Percentiles rank a stretch among this genome's conserved stretches.
phyloP scores from a whole-genome alignment of 495 filamentous ascomycete species.

The Podospora anserina region DNA sequence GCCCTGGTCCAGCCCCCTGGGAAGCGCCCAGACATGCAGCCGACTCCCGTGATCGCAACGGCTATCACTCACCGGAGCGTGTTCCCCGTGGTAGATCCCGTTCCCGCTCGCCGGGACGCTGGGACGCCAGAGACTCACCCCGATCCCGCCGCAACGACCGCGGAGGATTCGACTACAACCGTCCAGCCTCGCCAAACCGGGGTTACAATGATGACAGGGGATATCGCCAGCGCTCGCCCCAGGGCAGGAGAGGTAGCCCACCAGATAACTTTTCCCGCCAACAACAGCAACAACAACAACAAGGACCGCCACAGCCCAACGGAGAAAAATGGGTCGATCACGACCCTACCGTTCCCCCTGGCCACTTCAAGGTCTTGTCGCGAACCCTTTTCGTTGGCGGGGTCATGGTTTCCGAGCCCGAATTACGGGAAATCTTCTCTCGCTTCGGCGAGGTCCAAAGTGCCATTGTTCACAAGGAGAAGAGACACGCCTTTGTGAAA shows the following conservation, averaged over 20 bases:
- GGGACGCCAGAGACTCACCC: constrained; percentile 51
- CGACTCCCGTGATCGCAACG: constrained; percentile 62
- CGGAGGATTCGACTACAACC: constrained; percentile 41
- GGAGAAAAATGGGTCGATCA: constrained; percentile 74
- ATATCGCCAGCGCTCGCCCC: constrained; percentile 83
- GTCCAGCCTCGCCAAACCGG: constrained; percentile 48
- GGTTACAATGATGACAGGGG: constrained; percentile 60
- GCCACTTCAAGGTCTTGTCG: constrained; percentile 89
- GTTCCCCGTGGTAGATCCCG: constrained; percentile 68
- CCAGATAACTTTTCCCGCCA: constrained; percentile 25
- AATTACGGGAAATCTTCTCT: constrained; percentile 73
- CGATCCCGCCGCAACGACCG: constrained; percentile 41
- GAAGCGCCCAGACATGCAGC: constrained; percentile 35
- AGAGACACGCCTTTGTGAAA: constrained; percentile 97
- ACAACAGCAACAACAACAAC: constrained; percentile 22
- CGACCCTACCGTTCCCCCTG: constrained; percentile 67
- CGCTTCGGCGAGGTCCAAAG: constrained; percentile 86
- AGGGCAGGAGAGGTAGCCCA: constrained; percentile 58
- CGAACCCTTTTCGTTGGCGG: constrained; percentile 90
- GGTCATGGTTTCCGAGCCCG: constrained; percentile 81
- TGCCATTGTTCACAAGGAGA: constrained; percentile 95
- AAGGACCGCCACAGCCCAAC: background rate
- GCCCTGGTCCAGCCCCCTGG: constrained; percentile 37
- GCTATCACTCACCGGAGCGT: constrained; percentile 52
- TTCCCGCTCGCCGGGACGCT: constrained; percentile 66